Evolutionary conservation across 805 yeast species (phyloP), one percentile per base, ranked within the genome.

Genomic region (Wickerhamomyces rabaulensis): DNA sequence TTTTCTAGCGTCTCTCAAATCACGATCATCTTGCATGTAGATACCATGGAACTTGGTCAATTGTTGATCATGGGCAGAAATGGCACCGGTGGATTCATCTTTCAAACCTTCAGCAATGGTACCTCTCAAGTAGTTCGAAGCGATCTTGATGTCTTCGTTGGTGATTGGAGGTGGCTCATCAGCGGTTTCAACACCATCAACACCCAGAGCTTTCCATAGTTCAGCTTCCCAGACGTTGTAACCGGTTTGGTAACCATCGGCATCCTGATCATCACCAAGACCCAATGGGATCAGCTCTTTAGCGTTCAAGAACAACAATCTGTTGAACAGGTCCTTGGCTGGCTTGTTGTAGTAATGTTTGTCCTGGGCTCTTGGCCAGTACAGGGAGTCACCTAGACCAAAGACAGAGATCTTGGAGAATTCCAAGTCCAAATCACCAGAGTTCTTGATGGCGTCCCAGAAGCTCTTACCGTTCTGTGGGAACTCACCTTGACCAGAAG

Each of bases 11-110:
- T 92, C 98, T 66, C 98, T 80, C 49, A 92, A 74, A 67, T 92
- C 98, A 73, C 98, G 87, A 65, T 92, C 98, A 67, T 92, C 98
- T 72, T 92, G 98, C 96, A 92, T 89, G 67, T 92, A 92, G 56
- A 90, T 89, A 70, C 98, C 98, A 67, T 92, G 98, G 80, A 92
- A 92, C 69, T 92, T 92, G 55, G 97, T 90, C 66, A 92, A 69
- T 69, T 91, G 97, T 69, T 90, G 95, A 68, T 90, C 97, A 48
- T 79, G 79, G 13, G 97, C 94, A 53, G 85, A 78, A 54, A 92
- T 87, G 15, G 96, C 91, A 53, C 97, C 97, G 9, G 98, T 92
- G 4, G 89, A 74, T 47, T 76, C 75, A 64, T 92, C 97, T 47
- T 65, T 61, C 49, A 92, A 76, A 33, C 92, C 97, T 66, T 86